Percentiles rank a stretch among this genome's conserved stretches.
Evolutionary conservation across 768 basidiomycete genomes (phyloP).

Genomic region (Agrocybe praecox): DNA sequence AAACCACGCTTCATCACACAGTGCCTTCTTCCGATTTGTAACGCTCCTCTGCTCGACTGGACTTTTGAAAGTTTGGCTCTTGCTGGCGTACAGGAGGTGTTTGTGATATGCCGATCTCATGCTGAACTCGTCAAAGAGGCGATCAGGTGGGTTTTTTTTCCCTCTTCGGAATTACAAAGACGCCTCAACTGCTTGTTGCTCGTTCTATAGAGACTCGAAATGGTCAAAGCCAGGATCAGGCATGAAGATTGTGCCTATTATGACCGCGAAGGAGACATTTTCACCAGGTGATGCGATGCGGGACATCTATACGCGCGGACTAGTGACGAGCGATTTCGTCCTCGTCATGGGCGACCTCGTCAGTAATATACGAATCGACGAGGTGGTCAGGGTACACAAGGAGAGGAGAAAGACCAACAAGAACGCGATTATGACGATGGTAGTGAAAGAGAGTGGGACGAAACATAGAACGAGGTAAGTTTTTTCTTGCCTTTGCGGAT

Average conservation of each 20-base stretch:
- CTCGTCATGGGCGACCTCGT: slow-evolving; percentile 92
- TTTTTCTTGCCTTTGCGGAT: slow-evolving; percentile 1
- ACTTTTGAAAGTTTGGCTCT: slow-evolving; percentile 93
- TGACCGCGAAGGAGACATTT: slow-evolving; percentile 85
- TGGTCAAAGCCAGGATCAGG: slow-evolving; percentile 82
- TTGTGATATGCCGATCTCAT: slow-evolving; percentile 92
- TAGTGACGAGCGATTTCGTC: slow-evolving; percentile 90
- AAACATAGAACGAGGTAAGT: slow-evolving; percentile 73
- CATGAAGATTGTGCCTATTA: slow-evolving; percentile 82
- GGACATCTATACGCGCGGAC: slow-evolving; percentile 89
- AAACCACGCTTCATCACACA: slow-evolving; percentile 30
- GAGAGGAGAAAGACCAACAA: slow-evolving; percentile 84
- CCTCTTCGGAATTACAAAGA: slow-evolving; percentile 3
- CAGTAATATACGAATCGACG: slow-evolving; percentile 89
- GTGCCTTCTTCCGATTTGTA: slow-evolving; percentile 94
- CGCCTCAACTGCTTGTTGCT: slow-evolving; percentile 5
- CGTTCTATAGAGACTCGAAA: slow-evolving; percentile 64
- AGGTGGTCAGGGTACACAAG: slow-evolving; percentile 88
- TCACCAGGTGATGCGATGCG: slow-evolving; percentile 92
- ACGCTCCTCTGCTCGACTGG: slow-evolving; percentile 93
- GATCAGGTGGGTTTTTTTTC: slow-evolving; percentile 63
- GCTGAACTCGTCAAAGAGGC: slow-evolving; percentile 83
- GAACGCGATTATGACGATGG: slow-evolving; percentile 97
- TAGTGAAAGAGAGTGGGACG: slow-evolving; percentile 78
- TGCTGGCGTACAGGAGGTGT: slow-evolving; percentile 96